phyloP scores from a whole-genome alignment of 768 basidiomycete species.

The Neoboletus brunneissimus region DNA sequence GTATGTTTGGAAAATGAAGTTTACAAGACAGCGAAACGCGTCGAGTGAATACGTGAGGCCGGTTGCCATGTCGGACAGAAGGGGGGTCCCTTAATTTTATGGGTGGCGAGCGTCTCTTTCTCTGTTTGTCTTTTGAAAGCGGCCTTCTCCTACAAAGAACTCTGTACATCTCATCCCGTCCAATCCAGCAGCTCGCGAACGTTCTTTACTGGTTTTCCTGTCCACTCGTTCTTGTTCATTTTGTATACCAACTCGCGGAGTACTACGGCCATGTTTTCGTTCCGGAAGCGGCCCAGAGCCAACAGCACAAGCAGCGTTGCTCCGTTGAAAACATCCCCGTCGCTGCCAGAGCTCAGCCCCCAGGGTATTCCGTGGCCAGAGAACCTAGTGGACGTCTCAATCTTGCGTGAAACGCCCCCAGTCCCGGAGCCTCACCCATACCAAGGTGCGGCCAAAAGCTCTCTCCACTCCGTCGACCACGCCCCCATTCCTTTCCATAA shows the following conservation, averaged over 20 bases:
- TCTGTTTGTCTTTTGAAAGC: slow-evolving; percentile 10
- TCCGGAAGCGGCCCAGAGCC: slow-evolving; percentile 61
- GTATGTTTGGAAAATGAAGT: slow-evolving; percentile 30
- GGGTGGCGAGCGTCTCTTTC: slow-evolving; percentile 8
- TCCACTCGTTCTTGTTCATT: slow-evolving; percentile 24
- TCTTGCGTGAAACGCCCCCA: slow-evolving; percentile 48
- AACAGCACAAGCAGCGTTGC: slow-evolving; percentile 39
- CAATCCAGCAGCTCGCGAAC: slow-evolving; percentile 16
- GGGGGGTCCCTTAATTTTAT: slow-evolving; percentile 21
- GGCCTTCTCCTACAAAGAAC: slow-evolving; percentile 19
- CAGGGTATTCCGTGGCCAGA: slow-evolving; percentile 85
- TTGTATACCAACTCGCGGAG: slow-evolving; percentile 19
- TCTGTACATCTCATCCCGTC: slow-evolving; percentile 15
- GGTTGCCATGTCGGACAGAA: slow-evolving; percentile 27
- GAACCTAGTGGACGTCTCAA: slow-evolving; percentile 70
- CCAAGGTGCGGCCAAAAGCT: slow-evolving; percentile 72
- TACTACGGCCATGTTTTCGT: slow-evolving; percentile 59
- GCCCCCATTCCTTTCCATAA: slow-evolving; percentile 76
- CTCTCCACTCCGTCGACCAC: slow-evolving; percentile 52
- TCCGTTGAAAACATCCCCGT: slow-evolving; percentile 69
- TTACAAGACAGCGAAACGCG: slow-evolving; percentile 7
- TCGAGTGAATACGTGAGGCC: background rate
- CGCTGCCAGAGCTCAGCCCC: slow-evolving; percentile 71
- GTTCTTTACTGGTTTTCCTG: slow-evolving; percentile 26
- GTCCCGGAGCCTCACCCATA: slow-evolving; percentile 35